Conservation (phyloP, 2,329 filamentous ascomycete species). For the Venturia oleaginea region DNA sequence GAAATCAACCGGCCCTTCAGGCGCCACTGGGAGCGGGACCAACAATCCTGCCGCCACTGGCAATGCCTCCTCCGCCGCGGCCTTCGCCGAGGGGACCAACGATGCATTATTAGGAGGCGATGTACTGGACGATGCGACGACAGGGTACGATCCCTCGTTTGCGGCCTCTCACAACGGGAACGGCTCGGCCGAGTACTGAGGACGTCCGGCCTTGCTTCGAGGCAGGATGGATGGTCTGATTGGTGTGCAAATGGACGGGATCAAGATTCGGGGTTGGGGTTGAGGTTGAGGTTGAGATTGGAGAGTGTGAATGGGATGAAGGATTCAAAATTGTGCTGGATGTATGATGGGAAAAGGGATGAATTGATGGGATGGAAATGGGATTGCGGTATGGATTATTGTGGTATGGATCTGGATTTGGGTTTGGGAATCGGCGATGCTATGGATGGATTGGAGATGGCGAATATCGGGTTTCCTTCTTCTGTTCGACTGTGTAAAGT, state of each 20-base stretch:
- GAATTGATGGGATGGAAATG: neutral
- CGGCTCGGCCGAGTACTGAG: slow-evolving; percentile 21
- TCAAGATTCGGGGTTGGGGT: neutral
- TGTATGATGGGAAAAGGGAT: neutral
- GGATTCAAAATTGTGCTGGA: neutral
- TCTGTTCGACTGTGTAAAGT: neutral
- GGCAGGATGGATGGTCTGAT: neutral
- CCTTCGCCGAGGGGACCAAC: slow-evolving; percentile 29
- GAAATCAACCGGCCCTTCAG: slow-evolving; percentile 35
- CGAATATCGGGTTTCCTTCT: neutral
- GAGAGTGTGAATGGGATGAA: neutral
- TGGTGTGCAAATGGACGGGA: neutral
- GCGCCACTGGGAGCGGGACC: slow-evolving; percentile 17
- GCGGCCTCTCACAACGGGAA: slow-evolving; percentile 28
- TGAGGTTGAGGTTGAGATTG: neutral
- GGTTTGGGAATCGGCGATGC: neutral
- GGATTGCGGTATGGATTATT: neutral
- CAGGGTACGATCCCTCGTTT: slow-evolving; percentile 33
- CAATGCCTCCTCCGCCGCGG: slow-evolving; percentile 20
- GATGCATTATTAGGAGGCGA: slow-evolving; percentile 34
- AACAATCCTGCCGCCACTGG: slow-evolving; percentile 19
- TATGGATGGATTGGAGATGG: neutral
- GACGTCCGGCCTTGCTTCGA: slow-evolving; percentile 9
- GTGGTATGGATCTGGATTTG: neutral
- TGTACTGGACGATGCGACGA: slow-evolving; percentile 34